These are phyloP conservation scores for Lagenidium giganteum DNA, from an alignment of 352 stramenopile genomes.

Conservation along the genomic window DNA sequence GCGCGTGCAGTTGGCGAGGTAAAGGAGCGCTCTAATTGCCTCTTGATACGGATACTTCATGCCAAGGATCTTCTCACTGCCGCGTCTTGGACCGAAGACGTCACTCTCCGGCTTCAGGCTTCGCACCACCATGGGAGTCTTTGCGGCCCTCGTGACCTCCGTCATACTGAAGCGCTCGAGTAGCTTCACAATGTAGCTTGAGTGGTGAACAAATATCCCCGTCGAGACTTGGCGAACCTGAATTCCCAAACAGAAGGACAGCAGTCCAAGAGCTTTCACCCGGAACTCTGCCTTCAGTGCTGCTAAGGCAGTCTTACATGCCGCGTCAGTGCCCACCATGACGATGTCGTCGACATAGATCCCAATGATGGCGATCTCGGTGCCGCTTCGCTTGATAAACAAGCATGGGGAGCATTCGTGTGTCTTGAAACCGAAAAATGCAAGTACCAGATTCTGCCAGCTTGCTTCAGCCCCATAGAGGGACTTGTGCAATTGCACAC, in stretches of 20 bases:
- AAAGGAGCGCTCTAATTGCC: constrained; percentile 8
- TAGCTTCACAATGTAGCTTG: constrained; percentile 12
- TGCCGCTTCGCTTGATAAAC: too few species aligned
- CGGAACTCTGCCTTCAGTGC: constrained; percentile 14
- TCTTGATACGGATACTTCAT: constrained; percentile 15
- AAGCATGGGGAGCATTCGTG: too few species aligned
- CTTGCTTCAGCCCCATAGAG: too few species aligned
- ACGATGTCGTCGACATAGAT: too few species aligned
- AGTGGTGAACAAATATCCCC: constrained; percentile 14
- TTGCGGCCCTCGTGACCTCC: constrained; percentile 5
- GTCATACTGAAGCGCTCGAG: constrained; percentile 13
- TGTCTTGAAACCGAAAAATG: too few species aligned
- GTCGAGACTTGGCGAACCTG: constrained; percentile 12
- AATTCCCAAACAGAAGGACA: constrained; percentile 14
- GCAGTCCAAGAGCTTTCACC: constrained; percentile 9
- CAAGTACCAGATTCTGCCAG: too few species aligned
- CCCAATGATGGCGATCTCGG: too few species aligned
- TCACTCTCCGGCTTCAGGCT: constrained; percentile 15
- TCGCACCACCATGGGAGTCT: constrained; percentile 16
- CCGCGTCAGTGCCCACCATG: too few species aligned
- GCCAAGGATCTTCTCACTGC: constrained; percentile 8
- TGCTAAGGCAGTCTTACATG: too few species aligned
- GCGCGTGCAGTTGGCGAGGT: constrained; percentile 10
- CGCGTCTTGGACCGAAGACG: constrained; percentile 10
- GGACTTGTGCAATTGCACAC: constrained; percentile 8